Conservation (phyloP, 139 green algal genomes). For the Desmodesmus armatus region DNA sequence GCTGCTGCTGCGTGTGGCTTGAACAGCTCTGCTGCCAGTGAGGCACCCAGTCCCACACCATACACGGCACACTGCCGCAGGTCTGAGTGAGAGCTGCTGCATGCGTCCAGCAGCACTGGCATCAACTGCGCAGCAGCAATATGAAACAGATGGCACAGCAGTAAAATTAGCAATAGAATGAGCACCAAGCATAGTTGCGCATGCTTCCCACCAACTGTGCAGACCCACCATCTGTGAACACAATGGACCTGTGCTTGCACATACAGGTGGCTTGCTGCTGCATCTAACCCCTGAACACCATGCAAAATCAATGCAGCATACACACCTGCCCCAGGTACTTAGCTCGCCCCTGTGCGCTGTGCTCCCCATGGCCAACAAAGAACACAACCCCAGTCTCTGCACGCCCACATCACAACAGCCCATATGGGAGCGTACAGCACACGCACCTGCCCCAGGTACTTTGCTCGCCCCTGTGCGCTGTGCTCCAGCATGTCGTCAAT, state of each 20-base stretch:
- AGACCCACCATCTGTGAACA: too few species aligned
- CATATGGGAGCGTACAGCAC: too few species aligned
- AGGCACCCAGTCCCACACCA: conserved; percentile 87
- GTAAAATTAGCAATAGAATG: background rate
- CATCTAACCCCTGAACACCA: too few species aligned
- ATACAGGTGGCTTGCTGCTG: too few species aligned
- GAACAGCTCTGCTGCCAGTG: conserved; percentile 71
- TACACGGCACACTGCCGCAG: conserved; percentile 94
- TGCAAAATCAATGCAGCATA: too few species aligned
- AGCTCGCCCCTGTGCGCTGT: conserved; percentile 71
- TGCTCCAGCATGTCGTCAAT: conserved; percentile 96
- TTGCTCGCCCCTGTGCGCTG: conserved; percentile 68
- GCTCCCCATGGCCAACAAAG: conserved; percentile 94
- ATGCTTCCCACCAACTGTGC: too few species aligned
- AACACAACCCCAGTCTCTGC: too few species aligned
- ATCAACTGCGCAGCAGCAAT: conserved; percentile 60
- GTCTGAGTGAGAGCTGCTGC: conserved; percentile 65
- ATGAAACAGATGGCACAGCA: background rate
- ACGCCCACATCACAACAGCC: too few species aligned
- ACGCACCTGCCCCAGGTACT: conserved; percentile 69
- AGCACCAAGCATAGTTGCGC: too few species aligned
- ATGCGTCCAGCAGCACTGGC: conserved; percentile 75
- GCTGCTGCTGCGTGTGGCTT: conserved; percentile 51
- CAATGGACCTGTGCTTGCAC: background rate
- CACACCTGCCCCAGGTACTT: conserved; percentile 74